Conservation (phyloP, 2,329 filamentous ascomycete genomes). For the Leptosphaerulina australis region DNA sequence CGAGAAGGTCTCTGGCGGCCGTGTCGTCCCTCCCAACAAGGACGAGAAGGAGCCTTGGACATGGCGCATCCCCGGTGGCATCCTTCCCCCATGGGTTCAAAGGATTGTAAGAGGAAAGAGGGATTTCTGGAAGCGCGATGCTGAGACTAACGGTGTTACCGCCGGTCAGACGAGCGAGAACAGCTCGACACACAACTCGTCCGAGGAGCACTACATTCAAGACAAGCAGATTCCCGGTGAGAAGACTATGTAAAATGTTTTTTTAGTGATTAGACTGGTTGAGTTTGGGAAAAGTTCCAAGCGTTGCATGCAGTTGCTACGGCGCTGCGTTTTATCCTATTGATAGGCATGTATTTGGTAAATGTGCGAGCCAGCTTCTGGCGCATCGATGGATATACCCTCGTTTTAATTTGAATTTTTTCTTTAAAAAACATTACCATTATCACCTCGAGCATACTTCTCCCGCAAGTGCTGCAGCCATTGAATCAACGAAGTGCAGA, state of each 20-base stretch:
- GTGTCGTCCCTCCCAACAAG: constrained; percentile 76
- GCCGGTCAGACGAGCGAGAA: constrained; percentile 34
- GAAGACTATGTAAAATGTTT: constrained; percentile 5
- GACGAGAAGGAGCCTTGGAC: constrained; percentile 81
- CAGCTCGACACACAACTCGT: constrained; percentile 29
- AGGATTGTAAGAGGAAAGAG: constrained; percentile 70
- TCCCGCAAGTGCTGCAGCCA: not conserved
- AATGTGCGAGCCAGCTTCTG: not conserved
- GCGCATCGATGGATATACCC: constrained; percentile 12
- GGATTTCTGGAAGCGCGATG: constrained; percentile 68
- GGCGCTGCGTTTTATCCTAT: constrained; percentile 12
- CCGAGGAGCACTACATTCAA: constrained; percentile 32
- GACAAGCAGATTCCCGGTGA: constrained; percentile 33
- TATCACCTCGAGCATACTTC: not conserved
- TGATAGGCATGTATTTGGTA: constrained; percentile 13
- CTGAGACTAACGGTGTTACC: constrained; percentile 33
- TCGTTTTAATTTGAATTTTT: constrained; percentile 18
- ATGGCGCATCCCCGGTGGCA: constrained; percentile 74
- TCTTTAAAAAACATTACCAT: constrained; percentile 1
- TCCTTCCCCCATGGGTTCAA: constrained; percentile 75
- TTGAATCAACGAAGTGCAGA: not conserved
- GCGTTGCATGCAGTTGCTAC: constrained; percentile 11
- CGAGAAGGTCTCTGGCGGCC: constrained; percentile 68
- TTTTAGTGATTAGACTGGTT: not conserved
- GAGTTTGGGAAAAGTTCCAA: constrained; percentile 9